Evolutionary conservation across 306 rosid species (phyloP).

Genomic region (Castanospermum australe): DNA sequence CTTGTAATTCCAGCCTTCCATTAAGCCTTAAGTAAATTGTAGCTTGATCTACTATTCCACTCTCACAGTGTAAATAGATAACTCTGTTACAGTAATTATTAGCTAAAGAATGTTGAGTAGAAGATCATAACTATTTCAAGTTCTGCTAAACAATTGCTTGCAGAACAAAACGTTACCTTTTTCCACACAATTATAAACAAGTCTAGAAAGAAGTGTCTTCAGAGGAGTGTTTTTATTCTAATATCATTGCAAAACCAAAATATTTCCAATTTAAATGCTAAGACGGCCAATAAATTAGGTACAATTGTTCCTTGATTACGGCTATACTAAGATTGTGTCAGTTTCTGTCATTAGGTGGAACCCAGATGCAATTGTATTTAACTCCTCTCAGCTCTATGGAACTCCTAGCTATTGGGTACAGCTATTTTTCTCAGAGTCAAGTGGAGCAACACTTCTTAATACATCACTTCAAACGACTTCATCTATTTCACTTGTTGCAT

Average conservation of each 20-base stretch:
- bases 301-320: not conserved
- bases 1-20: not conserved
- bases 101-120: not conserved
- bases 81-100: not conserved
- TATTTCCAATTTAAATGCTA: not conserved
- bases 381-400: constrained; percentile 72
- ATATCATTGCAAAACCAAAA: not conserved
- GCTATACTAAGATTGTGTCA: constrained; percentile 22
- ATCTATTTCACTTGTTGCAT: constrained; percentile 55
- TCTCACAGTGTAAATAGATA: not conserved
- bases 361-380: constrained; percentile 90
- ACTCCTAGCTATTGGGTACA: constrained; percentile 99
- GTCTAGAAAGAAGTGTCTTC: not conserved
- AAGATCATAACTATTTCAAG: not conserved
- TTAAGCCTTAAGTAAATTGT: not conserved
- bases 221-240: not conserved
- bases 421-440: constrained; percentile 60
- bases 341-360: constrained; percentile 64
- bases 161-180: not conserved
- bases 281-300: not conserved
- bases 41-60: not conserved
- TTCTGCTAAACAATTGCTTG: constrained; percentile 10
- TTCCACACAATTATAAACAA: not conserved
- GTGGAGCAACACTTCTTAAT: constrained; percentile 77
- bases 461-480: constrained; percentile 48